These are phyloP conservation scores for Lactifluus hygrophoroides DNA, from an alignment of 768 basidiomycete species.

Conservation along the genomic window DNA sequence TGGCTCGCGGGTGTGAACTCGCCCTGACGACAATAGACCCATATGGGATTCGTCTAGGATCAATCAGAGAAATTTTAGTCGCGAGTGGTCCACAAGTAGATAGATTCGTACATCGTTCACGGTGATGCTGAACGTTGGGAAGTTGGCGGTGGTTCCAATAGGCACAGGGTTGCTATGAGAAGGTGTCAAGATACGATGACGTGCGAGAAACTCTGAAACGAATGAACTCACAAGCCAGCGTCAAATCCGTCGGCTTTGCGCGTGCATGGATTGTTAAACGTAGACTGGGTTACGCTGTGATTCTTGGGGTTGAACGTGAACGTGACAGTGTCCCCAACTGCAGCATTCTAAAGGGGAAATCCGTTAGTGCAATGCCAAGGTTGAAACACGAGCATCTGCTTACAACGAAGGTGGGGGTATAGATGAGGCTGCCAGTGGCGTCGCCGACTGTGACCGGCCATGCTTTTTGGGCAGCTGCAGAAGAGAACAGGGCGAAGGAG, in stretches of 20 bases:
- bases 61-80: neutral
- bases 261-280: slow-evolving; percentile 26
- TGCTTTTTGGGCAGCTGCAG: neutral
- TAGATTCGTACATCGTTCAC: slow-evolving; percentile 23
- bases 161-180: slow-evolving; percentile 23
- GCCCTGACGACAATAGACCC: slow-evolving; percentile 24
- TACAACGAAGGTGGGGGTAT: slow-evolving; percentile 4
- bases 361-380: neutral
- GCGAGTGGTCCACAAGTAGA: neutral
- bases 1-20: slow-evolving; percentile 12
- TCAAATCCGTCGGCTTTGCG: slow-evolving; percentile 22
- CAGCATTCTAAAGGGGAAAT: slow-evolving; percentile 6
- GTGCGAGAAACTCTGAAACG: neutral
- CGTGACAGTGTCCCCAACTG: slow-evolving; percentile 21
- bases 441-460: slow-evolving; percentile 5
- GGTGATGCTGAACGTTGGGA: slow-evolving; percentile 20
- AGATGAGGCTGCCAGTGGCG: neutral
- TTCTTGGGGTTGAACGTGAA: slow-evolving; percentile 26
- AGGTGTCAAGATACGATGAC: neutral
- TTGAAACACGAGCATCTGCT: neutral
- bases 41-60: slow-evolving; percentile 20
- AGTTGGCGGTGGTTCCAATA: neutral
- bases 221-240: slow-evolving; percentile 25
- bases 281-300: slow-evolving; percentile 27
- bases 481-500: neutral